A percentile compares a stretch with the other conserved stretches of the same genome.
These are phyloP conservation scores for Botrytis tulipae DNA, from an alignment of 2,329 filamentous ascomycete genomes.

Conservation along the genomic window DNA sequence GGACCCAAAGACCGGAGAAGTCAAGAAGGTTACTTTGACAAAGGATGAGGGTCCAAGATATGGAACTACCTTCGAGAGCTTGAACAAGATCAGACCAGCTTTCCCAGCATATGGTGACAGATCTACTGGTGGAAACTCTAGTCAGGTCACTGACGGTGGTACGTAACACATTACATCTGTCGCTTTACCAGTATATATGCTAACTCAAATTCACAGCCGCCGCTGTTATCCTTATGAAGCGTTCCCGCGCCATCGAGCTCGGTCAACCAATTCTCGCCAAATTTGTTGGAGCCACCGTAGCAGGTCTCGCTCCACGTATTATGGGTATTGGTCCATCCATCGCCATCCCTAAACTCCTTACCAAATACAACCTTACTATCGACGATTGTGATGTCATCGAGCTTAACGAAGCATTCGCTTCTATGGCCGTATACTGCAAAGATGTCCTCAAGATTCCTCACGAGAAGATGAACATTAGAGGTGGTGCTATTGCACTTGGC, in stretches of 20 bases:
- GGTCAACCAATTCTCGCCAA: slow-evolving; percentile 92
- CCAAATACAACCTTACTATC: slow-evolving; percentile 72
- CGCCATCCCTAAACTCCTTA: slow-evolving; percentile 78
- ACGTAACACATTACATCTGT: slow-evolving; percentile 34
- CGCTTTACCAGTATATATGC: background rate
- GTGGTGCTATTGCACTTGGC: slow-evolving; percentile 79
- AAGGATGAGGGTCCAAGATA: slow-evolving; percentile 88
- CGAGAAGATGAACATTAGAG: slow-evolving; percentile 76
- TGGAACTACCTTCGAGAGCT: slow-evolving; percentile 79
- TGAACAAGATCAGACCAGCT: slow-evolving; percentile 83
- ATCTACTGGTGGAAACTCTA: slow-evolving; percentile 90
- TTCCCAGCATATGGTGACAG: slow-evolving; percentile 86
- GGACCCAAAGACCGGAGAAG: slow-evolving; percentile 77
- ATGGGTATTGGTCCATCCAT: slow-evolving; percentile 90
- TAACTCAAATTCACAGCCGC: slow-evolving; percentile 54
- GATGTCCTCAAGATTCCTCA: slow-evolving; percentile 68
- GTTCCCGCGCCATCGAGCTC: slow-evolving; percentile 80
- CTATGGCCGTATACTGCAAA: slow-evolving; percentile 94
- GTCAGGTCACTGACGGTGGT: slow-evolving; percentile 91
- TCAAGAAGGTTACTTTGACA: slow-evolving; percentile 73
- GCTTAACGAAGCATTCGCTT: slow-evolving; percentile 96
- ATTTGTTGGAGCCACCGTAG: slow-evolving; percentile 87
- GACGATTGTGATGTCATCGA: slow-evolving; percentile 87
- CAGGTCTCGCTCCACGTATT: slow-evolving; percentile 86
- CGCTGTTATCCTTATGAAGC: slow-evolving; percentile 89